A percentile compares a stretch with the other conserved stretches of the same genome.
These are phyloP conservation scores for Cochliopodium minus DNA, from an alignment of 208 protist genomes.

Conservation along the genomic window DNA sequence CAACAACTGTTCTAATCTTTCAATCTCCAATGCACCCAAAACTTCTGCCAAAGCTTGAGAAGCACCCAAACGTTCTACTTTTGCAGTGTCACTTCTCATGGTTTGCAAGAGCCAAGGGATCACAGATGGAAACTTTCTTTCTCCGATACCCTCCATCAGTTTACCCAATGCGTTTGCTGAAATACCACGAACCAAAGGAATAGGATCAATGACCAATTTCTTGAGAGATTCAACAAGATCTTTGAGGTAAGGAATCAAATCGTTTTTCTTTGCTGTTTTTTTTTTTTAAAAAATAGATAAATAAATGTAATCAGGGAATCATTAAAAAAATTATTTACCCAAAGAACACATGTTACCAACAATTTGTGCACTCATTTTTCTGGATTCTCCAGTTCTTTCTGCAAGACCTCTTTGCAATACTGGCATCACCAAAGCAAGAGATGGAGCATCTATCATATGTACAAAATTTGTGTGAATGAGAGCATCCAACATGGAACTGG, in stretches of 20 bases:
- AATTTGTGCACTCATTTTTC: constrained; percentile 69
- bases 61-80: constrained; percentile 62
- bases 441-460: constrained; percentile 65
- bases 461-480: constrained; percentile 73
- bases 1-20: neutral
- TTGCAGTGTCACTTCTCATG: constrained; percentile 40
- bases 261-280: neutral
- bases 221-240: constrained; percentile 56
- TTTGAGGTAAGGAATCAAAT: constrained; percentile 53
- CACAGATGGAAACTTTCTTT: constrained; percentile 42
- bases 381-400: constrained; percentile 41
- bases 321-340: too few relatives aligned
- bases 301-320: too few relatives aligned
- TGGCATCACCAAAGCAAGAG: constrained; percentile 67
- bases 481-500: constrained; percentile 60
- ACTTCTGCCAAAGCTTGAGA: constrained; percentile 67
- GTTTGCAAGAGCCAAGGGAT: constrained; percentile 52
- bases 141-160: constrained; percentile 46
- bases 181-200: constrained; percentile 51
- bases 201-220: constrained; percentile 56
- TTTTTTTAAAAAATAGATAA: too few relatives aligned
- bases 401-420: constrained; percentile 56
- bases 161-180: constrained; percentile 57
- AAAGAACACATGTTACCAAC: constrained; percentile 61
- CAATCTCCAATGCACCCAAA: constrained; percentile 11